Evolutionary conservation across 805 yeast genomes (phyloP).

Genomic region (Yamadazyma kitorensis): DNA sequence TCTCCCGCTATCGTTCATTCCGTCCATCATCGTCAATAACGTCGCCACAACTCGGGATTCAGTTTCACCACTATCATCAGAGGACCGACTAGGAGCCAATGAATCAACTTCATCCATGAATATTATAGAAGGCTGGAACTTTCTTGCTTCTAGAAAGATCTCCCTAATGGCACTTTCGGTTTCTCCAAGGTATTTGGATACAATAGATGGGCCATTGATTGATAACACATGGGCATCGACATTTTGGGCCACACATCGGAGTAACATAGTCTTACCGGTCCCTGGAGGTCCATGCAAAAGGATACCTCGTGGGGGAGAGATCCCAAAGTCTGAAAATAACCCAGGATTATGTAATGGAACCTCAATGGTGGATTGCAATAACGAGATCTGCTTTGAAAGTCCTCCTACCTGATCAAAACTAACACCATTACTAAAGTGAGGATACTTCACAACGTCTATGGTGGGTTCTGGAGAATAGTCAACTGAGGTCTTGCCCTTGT

Average conservation of each 20-base stretch:
- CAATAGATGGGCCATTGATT: constrained; percentile 87
- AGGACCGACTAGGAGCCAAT: constrained; percentile 76
- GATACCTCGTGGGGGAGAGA: constrained; percentile 92
- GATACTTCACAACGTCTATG: constrained; percentile 28
- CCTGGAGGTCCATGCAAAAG: constrained; percentile 96
- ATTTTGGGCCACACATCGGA: constrained; percentile 78
- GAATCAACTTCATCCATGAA: constrained; percentile 95
- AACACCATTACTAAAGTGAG: constrained; percentile 41
- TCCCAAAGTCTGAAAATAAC: constrained; percentile 78
- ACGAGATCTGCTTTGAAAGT: constrained; percentile 55
- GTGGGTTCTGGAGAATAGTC: constrained; percentile 1
- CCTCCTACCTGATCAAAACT: constrained; percentile 75
- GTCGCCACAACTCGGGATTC: constrained; percentile 92
- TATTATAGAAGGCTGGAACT: constrained; percentile 83
- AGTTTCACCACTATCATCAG: constrained; percentile 86
- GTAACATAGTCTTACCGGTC: constrained; percentile 89
- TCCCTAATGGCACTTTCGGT: constrained; percentile 84
- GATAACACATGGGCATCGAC: constrained; percentile 79
- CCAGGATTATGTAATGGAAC: constrained; percentile 79
- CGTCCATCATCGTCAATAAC: constrained; percentile 76
- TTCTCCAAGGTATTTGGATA: constrained; percentile 91
- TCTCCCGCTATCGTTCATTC: constrained; percentile 62
- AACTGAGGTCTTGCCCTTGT: constrained; percentile 17
- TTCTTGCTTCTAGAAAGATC: constrained; percentile 78
- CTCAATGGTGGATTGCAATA: constrained; percentile 65